Conservation (phyloP, 306 rosid species). For the Trifolium fragiferum region DNA sequence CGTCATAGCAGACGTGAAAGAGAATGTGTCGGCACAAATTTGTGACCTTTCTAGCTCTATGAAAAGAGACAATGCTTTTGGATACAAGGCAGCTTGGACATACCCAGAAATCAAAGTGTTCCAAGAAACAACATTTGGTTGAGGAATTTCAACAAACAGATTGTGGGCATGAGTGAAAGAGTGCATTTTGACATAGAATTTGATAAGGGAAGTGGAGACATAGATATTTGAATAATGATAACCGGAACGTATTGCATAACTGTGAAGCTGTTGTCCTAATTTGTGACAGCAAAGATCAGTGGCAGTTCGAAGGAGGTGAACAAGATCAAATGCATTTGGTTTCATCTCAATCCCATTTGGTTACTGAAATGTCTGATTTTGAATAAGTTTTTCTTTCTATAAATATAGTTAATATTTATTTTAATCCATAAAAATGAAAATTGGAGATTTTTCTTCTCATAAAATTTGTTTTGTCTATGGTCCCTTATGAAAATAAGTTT, state of each 20-base stretch:
- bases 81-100: conserved; percentile 53
- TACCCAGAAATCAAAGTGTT: conserved; percentile 72
- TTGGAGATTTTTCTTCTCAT: no score
- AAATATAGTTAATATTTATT: no score
- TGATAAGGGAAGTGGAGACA: conserved; percentile 55
- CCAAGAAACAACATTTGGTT: conserved; percentile 60
- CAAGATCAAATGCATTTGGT: conserved; percentile 57
- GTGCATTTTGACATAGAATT: conserved; percentile 40
- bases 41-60: conserved; percentile 50
- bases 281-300: conserved; percentile 38
- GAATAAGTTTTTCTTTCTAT: no score
- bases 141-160: conserved; percentile 10
- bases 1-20: conserved; percentile 60
- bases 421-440: no score
- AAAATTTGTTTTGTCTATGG: no score
- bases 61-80: conserved; percentile 53
- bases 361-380: no score
- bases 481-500: no score
- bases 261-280: conserved; percentile 57
- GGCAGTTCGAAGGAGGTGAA: conserved; percentile 55
- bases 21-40: conserved; percentile 53
- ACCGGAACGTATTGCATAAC: conserved; percentile 65
- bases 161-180: not conserved
- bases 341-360: conserved; percentile 23
- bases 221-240: conserved; percentile 43